Evolutionary conservation across 2,329 filamentous ascomycete species (phyloP).

Genomic region (Diaporthe destruens): DNA sequence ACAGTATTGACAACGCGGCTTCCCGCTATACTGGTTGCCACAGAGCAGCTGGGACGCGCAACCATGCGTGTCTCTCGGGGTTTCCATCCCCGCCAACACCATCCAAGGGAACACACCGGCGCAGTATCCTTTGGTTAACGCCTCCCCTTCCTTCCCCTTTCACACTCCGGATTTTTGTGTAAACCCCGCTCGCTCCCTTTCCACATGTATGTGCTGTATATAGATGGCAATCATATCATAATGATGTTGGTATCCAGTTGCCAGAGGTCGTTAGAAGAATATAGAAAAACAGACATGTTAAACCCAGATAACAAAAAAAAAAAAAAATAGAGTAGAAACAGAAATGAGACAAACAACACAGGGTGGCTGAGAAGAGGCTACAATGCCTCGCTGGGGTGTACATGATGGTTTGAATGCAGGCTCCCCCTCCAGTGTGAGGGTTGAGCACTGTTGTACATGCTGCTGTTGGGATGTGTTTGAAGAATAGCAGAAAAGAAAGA

Average conservation of each 20-base stretch:
- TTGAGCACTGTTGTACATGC: conserved; percentile 21
- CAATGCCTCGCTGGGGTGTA: conserved; percentile 3
- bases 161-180: neutral
- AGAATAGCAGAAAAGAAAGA: neutral
- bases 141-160: neutral
- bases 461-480: conserved; percentile 4
- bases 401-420: conserved; percentile 30
- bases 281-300: conserved; percentile 14
- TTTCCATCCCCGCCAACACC: neutral
- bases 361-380: neutral
- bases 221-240: conserved; percentile 27
- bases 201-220: conserved; percentile 26
- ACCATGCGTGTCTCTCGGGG: neutral
- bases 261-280: neutral
- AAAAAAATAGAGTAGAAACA: neutral
- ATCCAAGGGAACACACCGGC: conserved; percentile 7
- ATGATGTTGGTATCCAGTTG: conserved; percentile 27
- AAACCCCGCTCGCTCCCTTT: neutral
- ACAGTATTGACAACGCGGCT: conserved; percentile 23
- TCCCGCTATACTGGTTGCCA: conserved; percentile 5
- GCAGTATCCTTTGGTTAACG: neutral
- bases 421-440: conserved; percentile 3
- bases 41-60: neutral
- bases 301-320: conserved; percentile 7
- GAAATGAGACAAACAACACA: neutral